A percentile compares a stretch with the other conserved stretches of the same genome.
phyloP scores from a whole-genome alignment of 805 yeast genomes.

The Torulaspora maleeae region DNA sequence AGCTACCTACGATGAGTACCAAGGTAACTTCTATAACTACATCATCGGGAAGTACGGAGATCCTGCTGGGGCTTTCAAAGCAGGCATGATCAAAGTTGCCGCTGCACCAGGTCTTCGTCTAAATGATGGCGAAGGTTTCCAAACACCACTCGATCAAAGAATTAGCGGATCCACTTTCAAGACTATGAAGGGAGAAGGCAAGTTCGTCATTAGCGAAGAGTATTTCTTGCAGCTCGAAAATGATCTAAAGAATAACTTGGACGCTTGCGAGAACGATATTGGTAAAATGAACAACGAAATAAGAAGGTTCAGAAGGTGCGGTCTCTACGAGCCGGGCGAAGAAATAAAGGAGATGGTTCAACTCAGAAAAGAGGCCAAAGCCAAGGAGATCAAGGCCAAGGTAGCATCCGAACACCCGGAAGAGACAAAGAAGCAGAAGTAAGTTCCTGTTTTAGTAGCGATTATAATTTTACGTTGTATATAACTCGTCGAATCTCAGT shows the following conservation, averaged over 20 bases:
- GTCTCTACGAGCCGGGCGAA: constrained; percentile 51
- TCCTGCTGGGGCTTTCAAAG: constrained; percentile 66
- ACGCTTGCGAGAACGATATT: constrained; percentile 35
- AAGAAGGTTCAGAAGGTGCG: constrained; percentile 63
- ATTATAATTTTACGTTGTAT: constrained; percentile 2
- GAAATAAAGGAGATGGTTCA: constrained; percentile 25
- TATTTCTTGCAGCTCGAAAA: constrained; percentile 49
- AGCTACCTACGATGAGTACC: constrained; percentile 65
- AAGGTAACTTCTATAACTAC: constrained; percentile 59
- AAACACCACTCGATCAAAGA: constrained; percentile 48
- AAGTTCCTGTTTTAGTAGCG: neutral
- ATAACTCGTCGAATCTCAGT: neutral
- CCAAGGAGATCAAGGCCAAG: constrained; percentile 17
- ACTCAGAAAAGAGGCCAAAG: constrained; percentile 26
- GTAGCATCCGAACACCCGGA: constrained; percentile 3
- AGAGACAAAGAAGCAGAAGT: constrained; percentile 10
- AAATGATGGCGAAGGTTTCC: constrained; percentile 79
- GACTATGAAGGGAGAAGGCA: constrained; percentile 38
- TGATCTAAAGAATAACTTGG: constrained; percentile 40
- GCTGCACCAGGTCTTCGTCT: constrained; percentile 56
- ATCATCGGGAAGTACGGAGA: constrained; percentile 68
- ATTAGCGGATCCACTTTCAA: constrained; percentile 36
- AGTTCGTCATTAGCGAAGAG: constrained; percentile 53
- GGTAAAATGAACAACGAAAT: constrained; percentile 40
- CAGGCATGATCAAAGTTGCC: constrained; percentile 61